phyloP scores from a whole-genome alignment of 2,329 filamentous ascomycete species.

The Diatrype stigma region DNA sequence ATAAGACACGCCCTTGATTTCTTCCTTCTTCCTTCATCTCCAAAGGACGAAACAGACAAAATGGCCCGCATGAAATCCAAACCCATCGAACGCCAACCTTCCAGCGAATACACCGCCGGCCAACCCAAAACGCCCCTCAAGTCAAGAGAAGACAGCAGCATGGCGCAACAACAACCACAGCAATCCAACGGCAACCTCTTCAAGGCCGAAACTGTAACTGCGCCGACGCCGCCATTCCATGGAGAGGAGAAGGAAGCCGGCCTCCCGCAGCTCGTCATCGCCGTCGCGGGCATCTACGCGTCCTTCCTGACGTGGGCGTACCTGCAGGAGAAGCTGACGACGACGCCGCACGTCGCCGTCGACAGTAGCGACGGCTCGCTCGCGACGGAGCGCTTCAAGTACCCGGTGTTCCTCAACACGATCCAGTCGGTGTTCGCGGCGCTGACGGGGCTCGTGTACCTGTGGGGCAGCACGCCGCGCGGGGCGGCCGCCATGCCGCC shows the following conservation, averaged over 20 bases:
- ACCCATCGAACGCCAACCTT: conserved; percentile 61
- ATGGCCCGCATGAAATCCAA: conserved; percentile 69
- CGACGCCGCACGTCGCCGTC: conserved; percentile 71
- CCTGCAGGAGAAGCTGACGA: conserved; percentile 96
- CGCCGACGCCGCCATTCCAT: conserved; percentile 21
- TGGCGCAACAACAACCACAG: conserved; percentile 6
- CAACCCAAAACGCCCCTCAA: conserved; percentile 18
- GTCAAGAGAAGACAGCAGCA: conserved; percentile 28
- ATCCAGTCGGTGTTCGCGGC: conserved; percentile 90
- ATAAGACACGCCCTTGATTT: too few species aligned
- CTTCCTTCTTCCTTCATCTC: neutral
- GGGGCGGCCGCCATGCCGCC: conserved; percentile 47
- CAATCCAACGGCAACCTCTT: conserved; percentile 20
- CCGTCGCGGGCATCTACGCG: conserved; percentile 92
- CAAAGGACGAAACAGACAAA: conserved; percentile 1
- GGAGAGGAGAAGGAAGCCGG: conserved; percentile 53
- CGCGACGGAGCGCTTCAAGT: conserved; percentile 75
- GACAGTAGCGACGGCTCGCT: conserved; percentile 36
- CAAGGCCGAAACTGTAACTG: too few species aligned
- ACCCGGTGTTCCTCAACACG: conserved; percentile 92
- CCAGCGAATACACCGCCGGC: conserved; percentile 57
- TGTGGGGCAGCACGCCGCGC: conserved; percentile 58
- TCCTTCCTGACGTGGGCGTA: conserved; percentile 96
- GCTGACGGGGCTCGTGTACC: conserved; percentile 75
- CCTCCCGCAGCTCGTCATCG: conserved; percentile 71